Evolutionary conservation across 164 flowering plant species (phyloP).

Genomic region (Magnolia changhungtana): DNA sequence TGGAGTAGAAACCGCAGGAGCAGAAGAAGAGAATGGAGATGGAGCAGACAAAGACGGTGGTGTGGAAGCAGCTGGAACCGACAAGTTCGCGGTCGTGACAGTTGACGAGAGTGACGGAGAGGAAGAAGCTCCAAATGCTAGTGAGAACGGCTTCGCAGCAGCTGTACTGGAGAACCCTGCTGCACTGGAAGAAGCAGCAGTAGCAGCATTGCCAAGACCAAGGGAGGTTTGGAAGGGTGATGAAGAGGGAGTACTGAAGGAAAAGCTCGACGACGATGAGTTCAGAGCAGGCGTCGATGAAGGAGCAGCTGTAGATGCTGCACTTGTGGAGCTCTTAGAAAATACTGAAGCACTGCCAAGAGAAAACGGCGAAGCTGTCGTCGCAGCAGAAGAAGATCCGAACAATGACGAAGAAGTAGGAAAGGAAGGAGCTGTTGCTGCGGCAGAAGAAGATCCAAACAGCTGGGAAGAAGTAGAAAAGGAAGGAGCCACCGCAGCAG

Average conservation of each 20-base stretch:
- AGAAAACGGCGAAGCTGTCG: constrained; percentile 16
- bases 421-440: constrained; percentile 3
- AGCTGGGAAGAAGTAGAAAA: constrained; percentile 10
- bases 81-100: constrained; percentile 29
- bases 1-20: constrained; percentile 22
- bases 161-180: constrained; percentile 15
- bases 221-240: constrained; percentile 29
- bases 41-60: constrained; percentile 20
- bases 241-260: constrained; percentile 38
- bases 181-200: constrained; percentile 16
- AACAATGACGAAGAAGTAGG: background rate
- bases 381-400: constrained; percentile 16
- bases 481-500: background rate
- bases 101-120: constrained; percentile 39
- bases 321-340: constrained; percentile 17
- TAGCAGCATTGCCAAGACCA: constrained; percentile 23
- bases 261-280: constrained; percentile 29
- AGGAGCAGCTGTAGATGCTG: constrained; percentile 20
- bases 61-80: constrained; percentile 22
- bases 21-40: constrained; percentile 17
- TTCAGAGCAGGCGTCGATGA: constrained; percentile 19
- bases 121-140: constrained; percentile 31
- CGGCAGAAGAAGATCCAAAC: constrained; percentile 12
- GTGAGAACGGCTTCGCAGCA: constrained; percentile 21
- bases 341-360: constrained; percentile 18